Percentiles rank a stretch among this genome's conserved stretches.
phyloP scores from a whole-genome alignment of 495 filamentous ascomycete genomes.

The Podospora australis region DNA sequence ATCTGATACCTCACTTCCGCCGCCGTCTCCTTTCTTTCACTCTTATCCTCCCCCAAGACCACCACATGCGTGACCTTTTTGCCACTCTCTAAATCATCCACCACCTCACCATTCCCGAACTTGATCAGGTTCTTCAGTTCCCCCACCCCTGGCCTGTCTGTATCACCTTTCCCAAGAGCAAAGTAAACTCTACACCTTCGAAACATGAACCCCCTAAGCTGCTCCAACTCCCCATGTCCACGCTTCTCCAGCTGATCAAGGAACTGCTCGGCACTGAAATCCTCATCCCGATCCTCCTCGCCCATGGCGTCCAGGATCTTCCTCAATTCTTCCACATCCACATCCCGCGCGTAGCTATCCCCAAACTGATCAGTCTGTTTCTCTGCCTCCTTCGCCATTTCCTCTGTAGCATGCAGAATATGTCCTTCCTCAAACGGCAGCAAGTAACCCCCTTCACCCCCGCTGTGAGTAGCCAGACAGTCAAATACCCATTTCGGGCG shows the following conservation, averaged over 20 bases:
- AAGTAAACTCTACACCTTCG: slow-evolving; percentile 53
- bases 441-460: slow-evolving; percentile 51
- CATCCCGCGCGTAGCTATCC: slow-evolving; percentile 78
- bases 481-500: slow-evolving; percentile 81
- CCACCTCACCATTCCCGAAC: slow-evolving; percentile 59
- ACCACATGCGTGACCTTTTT: slow-evolving; percentile 59
- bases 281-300: slow-evolving; percentile 23
- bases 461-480: slow-evolving; percentile 59
- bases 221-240: slow-evolving; percentile 43
- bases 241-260: slow-evolving; percentile 50
- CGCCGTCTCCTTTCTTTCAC: slow-evolving; percentile 26
- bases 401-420: slow-evolving; percentile 36
- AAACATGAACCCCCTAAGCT: slow-evolving; percentile 62
- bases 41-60: slow-evolving; percentile 24
- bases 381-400: slow-evolving; percentile 22
- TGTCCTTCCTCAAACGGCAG: slow-evolving; percentile 48
- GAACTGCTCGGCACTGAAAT: slow-evolving; percentile 36
- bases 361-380: slow-evolving; percentile 65
- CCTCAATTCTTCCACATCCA: slow-evolving; percentile 57
- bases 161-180: slow-evolving; percentile 14
- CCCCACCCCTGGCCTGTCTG: not conserved
- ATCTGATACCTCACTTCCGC: slow-evolving; percentile 39
- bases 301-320: slow-evolving; percentile 42
- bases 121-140: slow-evolving; percentile 39
- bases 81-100: slow-evolving; percentile 41